These are phyloP conservation scores for Metschnikowia borealis DNA, from an alignment of 805 yeast species.

Conservation along the genomic window DNA sequence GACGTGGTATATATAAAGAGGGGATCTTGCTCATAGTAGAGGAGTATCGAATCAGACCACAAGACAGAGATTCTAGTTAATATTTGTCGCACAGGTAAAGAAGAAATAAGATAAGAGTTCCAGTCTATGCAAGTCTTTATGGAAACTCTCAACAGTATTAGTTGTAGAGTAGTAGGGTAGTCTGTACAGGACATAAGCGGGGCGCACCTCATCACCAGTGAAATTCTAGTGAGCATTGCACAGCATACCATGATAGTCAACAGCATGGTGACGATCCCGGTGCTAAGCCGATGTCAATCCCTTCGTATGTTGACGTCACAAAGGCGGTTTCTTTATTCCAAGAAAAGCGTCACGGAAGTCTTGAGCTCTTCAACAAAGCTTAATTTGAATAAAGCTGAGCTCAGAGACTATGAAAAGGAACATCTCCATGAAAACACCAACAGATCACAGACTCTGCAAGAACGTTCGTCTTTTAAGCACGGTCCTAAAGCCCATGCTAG, in stretches of 20 bases:
- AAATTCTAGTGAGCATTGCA: neutral
- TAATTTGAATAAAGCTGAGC: conserved; percentile 1
- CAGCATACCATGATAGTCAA: neutral
- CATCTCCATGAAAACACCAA: no score
- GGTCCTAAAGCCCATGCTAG: neutral
- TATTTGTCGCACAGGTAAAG: no score
- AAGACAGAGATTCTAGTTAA: no score
- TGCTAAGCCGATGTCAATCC: neutral
- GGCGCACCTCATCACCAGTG: neutral
- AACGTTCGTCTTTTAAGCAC: neutral
- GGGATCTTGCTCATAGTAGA: no score
- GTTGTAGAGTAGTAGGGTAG: neutral
- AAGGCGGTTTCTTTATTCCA: neutral
- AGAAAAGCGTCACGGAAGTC: neutral
- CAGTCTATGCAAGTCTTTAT: no score
- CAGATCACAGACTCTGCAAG: neutral
- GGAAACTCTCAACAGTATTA: no score
- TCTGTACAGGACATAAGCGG: neutral
- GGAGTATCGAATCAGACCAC: no score
- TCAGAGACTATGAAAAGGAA: neutral
- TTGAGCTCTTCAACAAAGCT: conserved; percentile 1
- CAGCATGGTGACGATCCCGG: neutral
- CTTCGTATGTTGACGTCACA: neutral
- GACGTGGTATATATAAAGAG: no score
- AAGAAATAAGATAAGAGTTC: no score